Base-by-base conservation (phyloP, 202 grass and related monocot genomes). In the Saccharum hybrid region DNA sequence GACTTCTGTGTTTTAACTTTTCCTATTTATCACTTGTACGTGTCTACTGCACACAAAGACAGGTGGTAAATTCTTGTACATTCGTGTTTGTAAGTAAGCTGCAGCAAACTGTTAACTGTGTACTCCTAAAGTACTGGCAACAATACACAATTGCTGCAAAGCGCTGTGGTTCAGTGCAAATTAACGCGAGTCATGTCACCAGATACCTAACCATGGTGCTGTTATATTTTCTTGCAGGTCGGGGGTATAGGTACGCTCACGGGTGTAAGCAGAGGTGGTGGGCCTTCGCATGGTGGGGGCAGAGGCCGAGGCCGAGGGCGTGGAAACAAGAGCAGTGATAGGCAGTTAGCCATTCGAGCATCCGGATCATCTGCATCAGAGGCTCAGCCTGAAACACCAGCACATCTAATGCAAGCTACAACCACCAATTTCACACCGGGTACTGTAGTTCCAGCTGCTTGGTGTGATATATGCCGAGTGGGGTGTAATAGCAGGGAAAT, bases 391-490 rank as follows among this genome's bases (percentile, higher is more conserved):
- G 23, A 13, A 28, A 63, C 4, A 26, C 34, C 78, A 63, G 11
- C 63, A 70, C 70, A 83, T 73, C 62, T 16, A 4, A 40, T 40
- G 63, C 57, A 68, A 28, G 22, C 49, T 31, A 51, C 71, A 73
- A 19, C 63, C 16, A 40, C 68, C 16, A 49, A 66, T 57, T 37
- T 46, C 56, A 75, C 76, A 71, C 28, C 4, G n/a, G 69, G 12
- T 36, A 77, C 62, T 81, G 52, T 72, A 40, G 81, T 70, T 45
- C 76, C 81, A 57, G 48, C 68, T 84, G 87, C 84, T 43, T 92
- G 87, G 90, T 92, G 90, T 31, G 87, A 92, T 74, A 81, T 92
- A 87, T 92, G 90, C 46, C 68, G 90, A 80, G 87, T 92, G 34
- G 90, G 83, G 8, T 92, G 90, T 66, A 89, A 89, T 78, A 92